Conservation (phyloP, 345 rosid genomes). For the Anastatica hierochuntica region DNA sequence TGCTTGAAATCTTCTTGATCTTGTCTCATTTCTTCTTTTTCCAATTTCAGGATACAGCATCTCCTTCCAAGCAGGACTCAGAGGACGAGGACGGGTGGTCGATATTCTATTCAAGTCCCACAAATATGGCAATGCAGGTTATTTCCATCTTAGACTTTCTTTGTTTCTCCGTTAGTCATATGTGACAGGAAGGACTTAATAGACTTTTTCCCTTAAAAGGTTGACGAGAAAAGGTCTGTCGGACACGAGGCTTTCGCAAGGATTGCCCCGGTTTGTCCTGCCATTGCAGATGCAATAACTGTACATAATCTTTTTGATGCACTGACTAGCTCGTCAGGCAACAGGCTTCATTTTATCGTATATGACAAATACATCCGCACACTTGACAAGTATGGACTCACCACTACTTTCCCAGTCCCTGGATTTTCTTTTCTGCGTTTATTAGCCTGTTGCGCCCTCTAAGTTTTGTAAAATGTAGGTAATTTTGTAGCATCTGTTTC, state of each 20-base stretch:
- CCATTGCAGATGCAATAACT: conserved; percentile 72
- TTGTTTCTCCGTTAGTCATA: neutral
- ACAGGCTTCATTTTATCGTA: conserved; percentile 71
- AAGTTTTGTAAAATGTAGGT: neutral
- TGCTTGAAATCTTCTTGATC: too few species aligned
- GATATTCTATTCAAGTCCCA: conserved; percentile 66
- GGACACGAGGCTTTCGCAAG: conserved; percentile 82
- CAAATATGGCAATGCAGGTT: conserved; percentile 84
- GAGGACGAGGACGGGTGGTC: conserved; percentile 77
- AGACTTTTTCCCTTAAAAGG: conserved; percentile 29
- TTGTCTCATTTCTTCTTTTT: conserved; percentile 8
- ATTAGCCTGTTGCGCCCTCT: conserved; percentile 1
- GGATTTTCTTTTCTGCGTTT: conserved; percentile 8
- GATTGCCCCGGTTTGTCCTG: conserved; percentile 80
- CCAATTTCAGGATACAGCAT: conserved; percentile 41
- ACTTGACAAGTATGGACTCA: conserved; percentile 73
- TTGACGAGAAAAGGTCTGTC: conserved; percentile 68
- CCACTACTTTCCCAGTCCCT: conserved; percentile 5
- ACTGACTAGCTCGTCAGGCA: conserved; percentile 56
- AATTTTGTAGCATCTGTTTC: neutral
- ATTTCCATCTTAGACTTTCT: conserved; percentile 2
- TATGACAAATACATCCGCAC: conserved; percentile 84
- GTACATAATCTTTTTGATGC: conserved; percentile 86
- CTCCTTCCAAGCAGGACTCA: conserved; percentile 33
- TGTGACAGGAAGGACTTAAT: neutral